Evolutionary conservation across 306 rosid species (phyloP).

Genomic region (Ormosia semicastrata): DNA sequence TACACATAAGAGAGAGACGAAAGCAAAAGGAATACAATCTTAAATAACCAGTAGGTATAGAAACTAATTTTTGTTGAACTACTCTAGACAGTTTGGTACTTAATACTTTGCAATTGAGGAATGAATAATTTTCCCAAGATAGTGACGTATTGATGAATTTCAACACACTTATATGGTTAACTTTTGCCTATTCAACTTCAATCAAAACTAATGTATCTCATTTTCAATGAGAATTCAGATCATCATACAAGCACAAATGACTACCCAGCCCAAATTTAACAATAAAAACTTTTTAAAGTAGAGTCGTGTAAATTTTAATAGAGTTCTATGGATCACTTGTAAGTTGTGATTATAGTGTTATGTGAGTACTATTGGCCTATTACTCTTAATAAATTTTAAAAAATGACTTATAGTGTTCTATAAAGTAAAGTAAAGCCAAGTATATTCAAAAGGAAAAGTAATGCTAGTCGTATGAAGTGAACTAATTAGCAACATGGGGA

Average conservation of each 20-base stretch:
- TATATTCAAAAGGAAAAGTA: not conserved
- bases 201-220: not conserved
- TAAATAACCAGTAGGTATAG: not conserved
- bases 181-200: not conserved
- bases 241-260: not conserved
- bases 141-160: conserved; percentile 16
- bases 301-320: not conserved
- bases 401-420: not conserved
- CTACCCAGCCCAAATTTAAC: not conserved
- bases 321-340: not conserved
- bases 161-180: not conserved
- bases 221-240: not conserved
- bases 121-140: not conserved
- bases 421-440: not conserved
- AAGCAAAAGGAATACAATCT: not conserved
- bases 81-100: not conserved
- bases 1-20: not conserved
- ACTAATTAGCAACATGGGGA: not conserved
- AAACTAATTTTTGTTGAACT: conserved; percentile 11
- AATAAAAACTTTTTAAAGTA: not conserved
- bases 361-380: not conserved
- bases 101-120: not conserved
- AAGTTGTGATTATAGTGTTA: not conserved
- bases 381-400: not conserved
- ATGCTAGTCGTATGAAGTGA: not conserved